Base-by-base conservation (phyloP, 129 eudicot species). In the Saussurea involucrata region DNA sequence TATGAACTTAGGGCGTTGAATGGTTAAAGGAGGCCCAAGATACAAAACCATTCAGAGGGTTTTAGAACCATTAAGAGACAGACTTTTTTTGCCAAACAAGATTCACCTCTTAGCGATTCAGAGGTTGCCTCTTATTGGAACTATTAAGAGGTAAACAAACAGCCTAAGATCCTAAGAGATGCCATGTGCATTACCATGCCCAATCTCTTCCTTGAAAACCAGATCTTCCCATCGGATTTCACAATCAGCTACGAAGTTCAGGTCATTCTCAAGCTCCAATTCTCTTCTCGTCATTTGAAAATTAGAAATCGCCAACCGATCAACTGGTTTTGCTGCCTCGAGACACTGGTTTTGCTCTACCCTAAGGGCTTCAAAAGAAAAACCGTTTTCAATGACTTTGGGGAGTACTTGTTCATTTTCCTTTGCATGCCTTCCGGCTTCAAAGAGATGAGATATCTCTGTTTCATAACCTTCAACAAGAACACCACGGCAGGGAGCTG, bases 151-250 rank as follows among this genome's bases (percentile, higher is more conserved):
- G n/a, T n/a, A n/a, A n/a, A n/a, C n/a, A n/a, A n/a, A n/a, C n/a
- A n/a, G n/a, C n/a, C n/a, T n/a, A 40, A 40, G 49, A 40, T 40
- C 49, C 49, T 40, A 10, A 40, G 49, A 40, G 49, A 40, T 40
- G 49, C 0, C 49, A 0, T 40, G 0, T 40, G 15, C 29, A 32
- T 81, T 84, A 93, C 97, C 98, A 84, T 89, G 96, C 8, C 97
- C 97, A 65, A 93, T 76, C 78, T 90, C 96, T 84, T 91, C 98
- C 66, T 78, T 78, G 72, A 93, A 77, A 20, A 76, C 84, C 25
- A 93, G 32, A 80, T 93, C 98, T 74, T 91, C 97, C 98, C 98
- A 91, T 4, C 64, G 82, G 76, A 93, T 93, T 75, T 83, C 91
- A 76, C 82, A 76, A 82, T 79, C 89, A 24, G 34, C 66, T 18